These are phyloP conservation scores for Candida tammaniensis DNA, from an alignment of 805 yeast genomes.

Conservation along the genomic window DNA sequence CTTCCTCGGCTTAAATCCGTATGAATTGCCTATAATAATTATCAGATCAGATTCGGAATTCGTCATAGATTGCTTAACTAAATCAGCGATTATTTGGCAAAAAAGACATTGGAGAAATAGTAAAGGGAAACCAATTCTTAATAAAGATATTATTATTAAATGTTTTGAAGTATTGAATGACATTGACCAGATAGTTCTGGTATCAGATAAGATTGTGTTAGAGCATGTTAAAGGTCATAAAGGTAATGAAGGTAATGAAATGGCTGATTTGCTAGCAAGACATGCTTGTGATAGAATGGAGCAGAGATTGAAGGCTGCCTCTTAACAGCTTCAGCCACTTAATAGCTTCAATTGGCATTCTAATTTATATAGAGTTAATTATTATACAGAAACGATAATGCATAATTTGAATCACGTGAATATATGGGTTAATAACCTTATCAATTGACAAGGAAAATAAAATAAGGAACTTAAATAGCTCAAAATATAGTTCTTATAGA, in stretches of 20 bases:
- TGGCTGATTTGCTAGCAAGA: slow-evolving; percentile 74
- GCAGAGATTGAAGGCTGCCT: no score
- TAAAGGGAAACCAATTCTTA: slow-evolving; percentile 45
- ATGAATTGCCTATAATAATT: no score
- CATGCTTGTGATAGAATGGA: slow-evolving; percentile 42
- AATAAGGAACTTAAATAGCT: no score
- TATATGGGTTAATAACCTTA: no score
- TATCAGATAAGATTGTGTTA: slow-evolving; percentile 20
- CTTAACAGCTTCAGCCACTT: no score
- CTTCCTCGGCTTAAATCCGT: no score
- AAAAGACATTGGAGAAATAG: slow-evolving; percentile 50
- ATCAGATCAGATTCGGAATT: slow-evolving; percentile 75
- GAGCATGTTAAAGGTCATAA: slow-evolving; percentile 72
- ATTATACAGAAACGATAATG: no score
- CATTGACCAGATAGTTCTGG: slow-evolving; percentile 1
- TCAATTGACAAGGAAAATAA: no score
- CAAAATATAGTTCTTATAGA: no score
- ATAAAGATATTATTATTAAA: slow-evolving; percentile 48
- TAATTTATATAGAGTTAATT: no score
- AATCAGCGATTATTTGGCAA: slow-evolving; percentile 59
- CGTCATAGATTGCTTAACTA: slow-evolving; percentile 51
- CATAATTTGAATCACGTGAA: no score
- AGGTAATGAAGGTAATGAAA: slow-evolving; percentile 68
- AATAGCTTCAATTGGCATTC: no score
- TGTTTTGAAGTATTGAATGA: slow-evolving; percentile 15